Percentiles rank a stretch among this genome's conserved stretches.
These are phyloP conservation scores for Nannochloropsis oceanica DNA, from an alignment of 108 stramenopile species.

Conservation along the genomic window DNA sequence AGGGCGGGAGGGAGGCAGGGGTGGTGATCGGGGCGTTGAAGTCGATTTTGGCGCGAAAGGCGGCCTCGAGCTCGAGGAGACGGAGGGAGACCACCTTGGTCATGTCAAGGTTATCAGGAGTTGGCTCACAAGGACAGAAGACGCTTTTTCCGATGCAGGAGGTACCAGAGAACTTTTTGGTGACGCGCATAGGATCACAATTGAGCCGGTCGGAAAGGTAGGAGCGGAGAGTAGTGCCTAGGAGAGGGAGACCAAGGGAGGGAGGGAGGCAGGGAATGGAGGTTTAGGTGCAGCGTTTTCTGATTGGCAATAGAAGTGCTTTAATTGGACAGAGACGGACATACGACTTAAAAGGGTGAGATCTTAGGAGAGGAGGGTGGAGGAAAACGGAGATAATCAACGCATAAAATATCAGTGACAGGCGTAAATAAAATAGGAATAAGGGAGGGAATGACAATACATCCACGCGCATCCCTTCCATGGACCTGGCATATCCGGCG, in stretches of 20 bases:
- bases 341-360: too few relatives aligned
- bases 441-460: neutral
- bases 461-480: neutral
- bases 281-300: too few relatives aligned
- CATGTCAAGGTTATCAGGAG: slow-evolving; percentile 11
- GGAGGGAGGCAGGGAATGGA: too few relatives aligned
- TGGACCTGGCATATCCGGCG: too few relatives aligned
- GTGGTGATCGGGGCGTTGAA: neutral
- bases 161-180: slow-evolving; percentile 27
- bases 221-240: slow-evolving; percentile 33
- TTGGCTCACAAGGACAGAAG: slow-evolving; percentile 18
- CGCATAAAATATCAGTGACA: neutral
- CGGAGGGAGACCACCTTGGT: neutral
- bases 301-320: too few relatives aligned
- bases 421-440: neutral
- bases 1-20: neutral
- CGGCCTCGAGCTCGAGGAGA: neutral
- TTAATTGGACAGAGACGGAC: too few relatives aligned
- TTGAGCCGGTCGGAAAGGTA: slow-evolving; percentile 37
- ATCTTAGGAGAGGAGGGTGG: too few relatives aligned
- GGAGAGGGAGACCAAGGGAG: neutral
- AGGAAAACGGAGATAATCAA: too few relatives aligned
- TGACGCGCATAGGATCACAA: slow-evolving; percentile 36
- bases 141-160: slow-evolving; percentile 30
- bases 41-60: neutral